phyloP scores from a whole-genome alignment of 1,284 basidiomycete species.

The Athelia sp. region DNA sequence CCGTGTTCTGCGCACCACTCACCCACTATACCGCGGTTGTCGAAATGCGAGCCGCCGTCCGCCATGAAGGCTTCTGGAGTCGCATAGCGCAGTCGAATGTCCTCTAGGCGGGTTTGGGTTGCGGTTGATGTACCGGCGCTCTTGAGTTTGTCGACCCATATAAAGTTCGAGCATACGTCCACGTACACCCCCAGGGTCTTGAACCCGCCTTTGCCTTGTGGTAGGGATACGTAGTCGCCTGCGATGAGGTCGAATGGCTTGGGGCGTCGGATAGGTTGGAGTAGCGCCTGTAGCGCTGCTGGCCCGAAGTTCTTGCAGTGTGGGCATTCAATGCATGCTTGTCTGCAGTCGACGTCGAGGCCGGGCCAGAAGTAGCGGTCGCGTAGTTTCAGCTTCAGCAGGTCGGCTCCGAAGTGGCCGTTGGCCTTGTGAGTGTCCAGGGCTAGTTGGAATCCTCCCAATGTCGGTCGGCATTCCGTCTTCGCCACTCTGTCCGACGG shows the following conservation, averaged over 20 bases:
- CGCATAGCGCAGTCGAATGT: slow-evolving; percentile 1
- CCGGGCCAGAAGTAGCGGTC: slow-evolving; percentile 1
- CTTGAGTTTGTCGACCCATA: slow-evolving; percentile 8
- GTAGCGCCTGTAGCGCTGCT: neutral
- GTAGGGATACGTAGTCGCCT: slow-evolving; percentile 9
- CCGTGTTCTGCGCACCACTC: slow-evolving; percentile 2
- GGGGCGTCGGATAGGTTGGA: slow-evolving; percentile 5
- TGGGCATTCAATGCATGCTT: neutral
- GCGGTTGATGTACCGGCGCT: slow-evolving; percentile 5
- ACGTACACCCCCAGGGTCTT: slow-evolving; percentile 4
- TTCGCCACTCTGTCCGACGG: neutral
- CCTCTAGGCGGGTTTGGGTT: slow-evolving; percentile 3
- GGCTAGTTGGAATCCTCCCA: neutral
- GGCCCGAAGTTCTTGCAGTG: neutral
- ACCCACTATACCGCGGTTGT: slow-evolving; percentile 6
- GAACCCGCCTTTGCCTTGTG: slow-evolving; percentile 4
- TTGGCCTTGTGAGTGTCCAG: neutral
- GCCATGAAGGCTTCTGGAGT: slow-evolving; percentile 10
- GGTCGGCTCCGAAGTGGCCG: neutral
- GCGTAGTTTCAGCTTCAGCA: neutral
- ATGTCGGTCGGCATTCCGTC: neutral
- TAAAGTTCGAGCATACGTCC: slow-evolving; percentile 1
- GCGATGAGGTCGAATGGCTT: slow-evolving; percentile 8
- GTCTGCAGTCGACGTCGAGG: neutral
- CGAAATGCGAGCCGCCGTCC: slow-evolving; percentile 13